These are phyloP conservation scores for Colletotrichum lupini DNA, from an alignment of 2,329 filamentous ascomycete species.

Conservation along the genomic window DNA sequence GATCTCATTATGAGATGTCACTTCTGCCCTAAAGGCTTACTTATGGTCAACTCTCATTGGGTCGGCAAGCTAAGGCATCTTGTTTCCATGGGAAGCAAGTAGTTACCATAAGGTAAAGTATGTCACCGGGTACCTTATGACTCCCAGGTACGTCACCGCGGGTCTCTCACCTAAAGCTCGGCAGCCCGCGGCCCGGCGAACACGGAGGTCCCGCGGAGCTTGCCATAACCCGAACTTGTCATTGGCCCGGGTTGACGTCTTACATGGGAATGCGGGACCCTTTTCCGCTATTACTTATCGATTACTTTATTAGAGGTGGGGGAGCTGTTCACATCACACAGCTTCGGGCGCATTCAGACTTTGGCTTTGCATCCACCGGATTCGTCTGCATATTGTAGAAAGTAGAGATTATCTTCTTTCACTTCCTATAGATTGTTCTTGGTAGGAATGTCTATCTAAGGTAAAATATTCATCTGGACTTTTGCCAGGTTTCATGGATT, in stretches of 20 bases:
- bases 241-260: neutral
- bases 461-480: neutral
- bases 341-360: neutral
- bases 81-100: neutral
- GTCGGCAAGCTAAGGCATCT: neutral
- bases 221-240: neutral
- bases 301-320: neutral
- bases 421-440: no score
- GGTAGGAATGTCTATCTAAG: neutral
- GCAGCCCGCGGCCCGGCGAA: conserved; percentile 10
- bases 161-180: conserved; percentile 1
- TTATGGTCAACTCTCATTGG: neutral
- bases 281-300: conserved; percentile 11
- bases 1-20: neutral
- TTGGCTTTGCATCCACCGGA: conserved; percentile 3
- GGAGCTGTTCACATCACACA: conserved; percentile 1
- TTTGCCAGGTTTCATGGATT: neutral
- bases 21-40: neutral
- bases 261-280: neutral
- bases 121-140: neutral
- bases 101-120: neutral
- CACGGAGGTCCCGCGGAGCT: conserved; percentile 12
- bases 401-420: neutral
- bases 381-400: neutral
- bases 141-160: neutral